phyloP scores from a whole-genome alignment of 345 rosid species.

The Chamaenerion angustifolium region DNA sequence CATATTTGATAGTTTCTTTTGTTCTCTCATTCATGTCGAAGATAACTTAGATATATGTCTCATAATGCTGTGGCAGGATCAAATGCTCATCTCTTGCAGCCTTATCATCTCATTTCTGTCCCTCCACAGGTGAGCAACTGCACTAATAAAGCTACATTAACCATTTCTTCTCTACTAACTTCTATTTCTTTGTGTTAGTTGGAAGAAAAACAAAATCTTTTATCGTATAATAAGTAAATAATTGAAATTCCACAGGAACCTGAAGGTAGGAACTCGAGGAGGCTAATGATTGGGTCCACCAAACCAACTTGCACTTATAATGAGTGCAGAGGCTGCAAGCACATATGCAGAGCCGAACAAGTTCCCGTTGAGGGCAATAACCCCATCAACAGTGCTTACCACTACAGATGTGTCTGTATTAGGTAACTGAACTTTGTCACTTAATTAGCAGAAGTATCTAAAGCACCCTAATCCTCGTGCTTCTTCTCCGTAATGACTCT shows the following conservation, averaged over 20 bases:
- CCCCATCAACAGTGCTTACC: slow-evolving; percentile 81
- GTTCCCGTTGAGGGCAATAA: slow-evolving; percentile 94
- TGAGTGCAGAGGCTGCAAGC: slow-evolving; percentile 91
- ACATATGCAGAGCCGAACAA: slow-evolving; percentile 87
- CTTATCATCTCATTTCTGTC: slow-evolving; percentile 2
- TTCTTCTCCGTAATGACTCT: not conserved
- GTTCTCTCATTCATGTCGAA: not conserved
- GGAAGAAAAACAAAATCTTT: too few species aligned
- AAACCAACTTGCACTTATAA: slow-evolving; percentile 89
- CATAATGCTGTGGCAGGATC: slow-evolving; percentile 6
- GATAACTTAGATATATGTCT: not conserved
- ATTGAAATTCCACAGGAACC: too few species aligned
- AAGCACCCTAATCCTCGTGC: not conserved
- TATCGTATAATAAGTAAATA: too few species aligned
- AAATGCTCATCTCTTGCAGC: not conserved
- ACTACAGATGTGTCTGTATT: slow-evolving; percentile 82
- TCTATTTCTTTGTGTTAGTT: too few species aligned
- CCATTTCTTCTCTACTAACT: not conserved
- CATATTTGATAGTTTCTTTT: not conserved
- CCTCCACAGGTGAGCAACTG: slow-evolving; percentile 3
- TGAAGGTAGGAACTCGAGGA: slow-evolving; percentile 25
- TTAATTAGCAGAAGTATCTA: not conserved
- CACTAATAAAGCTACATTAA: not conserved
- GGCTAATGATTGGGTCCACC: slow-evolving; percentile 82
- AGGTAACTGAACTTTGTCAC: slow-evolving; percentile 16